Evolutionary conservation across 2,329 filamentous ascomycete genomes (phyloP).

Genomic region (Talaromyces pinophilus): DNA sequence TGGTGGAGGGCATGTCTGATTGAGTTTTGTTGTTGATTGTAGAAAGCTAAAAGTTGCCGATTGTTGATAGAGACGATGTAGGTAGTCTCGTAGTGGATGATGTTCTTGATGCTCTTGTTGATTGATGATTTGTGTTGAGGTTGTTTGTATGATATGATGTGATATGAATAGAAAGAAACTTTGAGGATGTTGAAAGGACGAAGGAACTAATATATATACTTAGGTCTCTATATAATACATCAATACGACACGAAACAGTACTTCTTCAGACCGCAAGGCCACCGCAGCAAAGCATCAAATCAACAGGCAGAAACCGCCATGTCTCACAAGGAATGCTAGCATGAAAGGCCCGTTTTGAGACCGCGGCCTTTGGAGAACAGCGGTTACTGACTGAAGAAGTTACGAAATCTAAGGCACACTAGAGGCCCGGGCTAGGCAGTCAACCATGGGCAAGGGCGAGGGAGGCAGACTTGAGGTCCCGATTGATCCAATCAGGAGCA

Average conservation of each 20-base stretch:
- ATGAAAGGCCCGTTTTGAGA: background rate
- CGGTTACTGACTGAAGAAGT: background rate
- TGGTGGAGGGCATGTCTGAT: constrained; percentile 16
- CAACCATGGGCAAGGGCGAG: background rate
- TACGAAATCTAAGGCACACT: background rate
- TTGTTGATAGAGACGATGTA: background rate
- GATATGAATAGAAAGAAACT: background rate
- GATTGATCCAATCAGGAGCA: background rate
- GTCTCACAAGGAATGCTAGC: background rate
- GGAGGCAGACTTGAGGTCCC: background rate
- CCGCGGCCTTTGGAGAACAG: background rate
- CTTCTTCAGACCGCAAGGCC: constrained; percentile 6
- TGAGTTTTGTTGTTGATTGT: background rate
- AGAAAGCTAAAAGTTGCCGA: background rate
- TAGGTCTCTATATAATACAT: too few species aligned
- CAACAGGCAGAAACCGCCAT: constrained; percentile 9
- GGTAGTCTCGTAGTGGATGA: background rate
- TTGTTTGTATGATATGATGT: background rate
- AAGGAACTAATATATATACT: background rate
- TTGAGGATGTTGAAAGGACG: background rate
- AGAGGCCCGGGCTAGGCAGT: constrained; percentile 2
- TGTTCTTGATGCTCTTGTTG: background rate
- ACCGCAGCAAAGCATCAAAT: background rate
- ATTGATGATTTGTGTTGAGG: background rate
- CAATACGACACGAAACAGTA: background rate